phyloP scores from a whole-genome alignment of 2,329 filamentous ascomycete genomes.

The Pezicula rhizophila region DNA sequence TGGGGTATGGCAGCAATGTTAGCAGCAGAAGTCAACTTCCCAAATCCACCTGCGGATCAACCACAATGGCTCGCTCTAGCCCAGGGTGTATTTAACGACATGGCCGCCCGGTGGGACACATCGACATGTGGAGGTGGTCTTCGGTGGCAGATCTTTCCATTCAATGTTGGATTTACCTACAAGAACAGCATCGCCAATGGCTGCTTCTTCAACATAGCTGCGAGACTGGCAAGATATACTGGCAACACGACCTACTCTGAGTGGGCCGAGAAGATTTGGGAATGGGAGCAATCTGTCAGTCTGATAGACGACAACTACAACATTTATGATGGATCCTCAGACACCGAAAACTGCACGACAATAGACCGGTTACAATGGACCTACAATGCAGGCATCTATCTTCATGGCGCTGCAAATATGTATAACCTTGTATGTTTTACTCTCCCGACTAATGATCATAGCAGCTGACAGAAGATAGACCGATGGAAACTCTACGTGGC shows the following conservation, averaged over 20 bases:
- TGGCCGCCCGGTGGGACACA: conserved; percentile 66
- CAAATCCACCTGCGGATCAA: conserved; percentile 44
- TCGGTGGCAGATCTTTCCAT: conserved; percentile 78
- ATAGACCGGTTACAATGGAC: conserved; percentile 59
- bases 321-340: conserved; percentile 56
- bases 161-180: conserved; percentile 78
- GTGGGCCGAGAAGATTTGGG: conserved; percentile 69
- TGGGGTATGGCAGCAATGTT: conserved; percentile 67
- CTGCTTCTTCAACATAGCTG: conserved; percentile 54
- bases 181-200: conserved; percentile 60
- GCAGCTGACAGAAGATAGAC: conserved; percentile 30
- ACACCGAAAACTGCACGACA: conserved; percentile 47
- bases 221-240: conserved; percentile 69
- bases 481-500: conserved; percentile 44
- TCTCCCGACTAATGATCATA: neutral
- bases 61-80: conserved; percentile 66
- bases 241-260: conserved; percentile 71
- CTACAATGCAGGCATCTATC: conserved; percentile 64
- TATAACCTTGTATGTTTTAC: conserved; percentile 50
- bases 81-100: conserved; percentile 75
- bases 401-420: conserved; percentile 61
- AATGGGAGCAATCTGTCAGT: conserved; percentile 56
- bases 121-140: conserved; percentile 66
- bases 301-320: conserved; percentile 54
- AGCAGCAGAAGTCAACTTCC: conserved; percentile 62